These are phyloP conservation scores for Alternaria metachromatica DNA, from an alignment of 2,329 filamentous ascomycete genomes.

Conservation along the genomic window DNA sequence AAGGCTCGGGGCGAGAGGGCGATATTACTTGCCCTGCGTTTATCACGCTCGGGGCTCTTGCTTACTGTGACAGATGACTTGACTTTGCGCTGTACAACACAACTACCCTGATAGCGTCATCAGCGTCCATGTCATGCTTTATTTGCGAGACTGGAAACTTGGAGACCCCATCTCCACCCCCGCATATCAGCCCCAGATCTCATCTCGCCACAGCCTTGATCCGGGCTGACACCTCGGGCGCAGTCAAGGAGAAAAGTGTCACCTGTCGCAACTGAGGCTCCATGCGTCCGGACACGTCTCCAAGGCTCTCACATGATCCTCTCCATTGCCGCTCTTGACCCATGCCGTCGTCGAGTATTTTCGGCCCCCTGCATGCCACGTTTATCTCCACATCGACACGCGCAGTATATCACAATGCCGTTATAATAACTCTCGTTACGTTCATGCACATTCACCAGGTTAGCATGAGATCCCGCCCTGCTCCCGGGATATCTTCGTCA, in stretches of 20 bases:
- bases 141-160: background rate
- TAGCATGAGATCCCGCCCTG: background rate
- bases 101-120: background rate
- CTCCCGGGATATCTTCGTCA: background rate
- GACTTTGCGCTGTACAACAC: background rate
- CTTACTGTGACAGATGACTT: background rate
- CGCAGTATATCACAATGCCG: background rate
- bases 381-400: background rate
- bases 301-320: background rate
- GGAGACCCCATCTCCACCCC: background rate
- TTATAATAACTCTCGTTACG: background rate
- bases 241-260: background rate
- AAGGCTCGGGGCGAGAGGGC: constrained; percentile 12
- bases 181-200: constrained; percentile 6
- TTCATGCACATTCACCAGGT: background rate
- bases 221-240: background rate
- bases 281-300: background rate
- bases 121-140: background rate
- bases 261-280: background rate
- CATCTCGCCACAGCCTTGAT: background rate
- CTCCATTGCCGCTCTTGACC: background rate
- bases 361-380: background rate
- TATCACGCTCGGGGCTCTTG: background rate
- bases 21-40: background rate
- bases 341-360: background rate